These are phyloP conservation scores for Boletus eberwhitei DNA, from an alignment of 768 basidiomycete genomes.

Conservation along the genomic window DNA sequence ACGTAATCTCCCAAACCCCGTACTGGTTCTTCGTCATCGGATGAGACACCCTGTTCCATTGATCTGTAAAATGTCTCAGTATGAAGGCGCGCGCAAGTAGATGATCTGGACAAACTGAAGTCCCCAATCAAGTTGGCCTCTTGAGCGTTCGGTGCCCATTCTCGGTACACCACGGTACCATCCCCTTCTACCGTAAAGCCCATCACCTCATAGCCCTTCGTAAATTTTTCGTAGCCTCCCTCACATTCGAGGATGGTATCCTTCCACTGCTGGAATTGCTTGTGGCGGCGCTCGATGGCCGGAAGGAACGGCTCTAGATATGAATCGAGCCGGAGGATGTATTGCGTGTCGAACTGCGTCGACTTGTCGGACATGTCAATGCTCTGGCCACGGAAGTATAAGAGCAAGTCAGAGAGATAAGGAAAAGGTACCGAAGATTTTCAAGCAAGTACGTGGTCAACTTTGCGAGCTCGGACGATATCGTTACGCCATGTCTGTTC, in stretches of 20 bases:
- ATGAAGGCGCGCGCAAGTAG: not conserved
- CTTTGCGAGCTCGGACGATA: not conserved
- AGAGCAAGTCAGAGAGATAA: constrained; percentile 2
- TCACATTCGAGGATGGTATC: constrained; percentile 71
- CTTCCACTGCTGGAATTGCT: constrained; percentile 71
- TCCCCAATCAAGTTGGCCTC: constrained; percentile 90
- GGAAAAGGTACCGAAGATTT: constrained; percentile 3
- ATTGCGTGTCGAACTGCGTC: constrained; percentile 49
- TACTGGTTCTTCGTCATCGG: constrained; percentile 81
- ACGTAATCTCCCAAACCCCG: constrained; percentile 84
- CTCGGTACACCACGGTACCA: constrained; percentile 77
- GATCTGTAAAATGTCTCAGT: constrained; percentile 48
- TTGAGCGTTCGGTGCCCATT: constrained; percentile 92
- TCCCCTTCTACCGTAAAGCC: constrained; percentile 72
- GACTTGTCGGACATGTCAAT: constrained; percentile 40
- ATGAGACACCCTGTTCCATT: constrained; percentile 83
- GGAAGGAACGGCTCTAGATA: constrained; percentile 74
- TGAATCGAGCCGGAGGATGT: constrained; percentile 61
- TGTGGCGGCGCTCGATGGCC: constrained; percentile 66
- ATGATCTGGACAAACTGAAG: constrained; percentile 70
- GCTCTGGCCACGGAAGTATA: not conserved
- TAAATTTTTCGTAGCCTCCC: constrained; percentile 77
- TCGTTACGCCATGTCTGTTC: not conserved
- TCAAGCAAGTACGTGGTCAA: constrained; percentile 1
- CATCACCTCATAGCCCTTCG: constrained; percentile 51